A percentile compares a stretch with the other conserved stretches of the same genome.
Conservation (phyloP, 2,329 filamentous ascomycete species). For the Thelonectria olida region DNA sequence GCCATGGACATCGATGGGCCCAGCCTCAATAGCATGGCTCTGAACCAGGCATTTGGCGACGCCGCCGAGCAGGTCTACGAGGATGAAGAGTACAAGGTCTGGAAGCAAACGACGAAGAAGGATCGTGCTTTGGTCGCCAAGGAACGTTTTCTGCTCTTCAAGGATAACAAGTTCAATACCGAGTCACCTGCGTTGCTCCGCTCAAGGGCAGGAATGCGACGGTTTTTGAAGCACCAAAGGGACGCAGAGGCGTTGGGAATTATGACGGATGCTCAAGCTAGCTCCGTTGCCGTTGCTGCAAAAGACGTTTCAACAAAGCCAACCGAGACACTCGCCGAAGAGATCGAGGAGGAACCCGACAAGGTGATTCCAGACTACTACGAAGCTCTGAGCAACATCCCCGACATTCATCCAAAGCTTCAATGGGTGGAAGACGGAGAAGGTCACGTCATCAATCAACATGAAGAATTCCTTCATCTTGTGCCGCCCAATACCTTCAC, state of each 20-base stretch:
- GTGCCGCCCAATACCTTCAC: slow-evolving; percentile 80
- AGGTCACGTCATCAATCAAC: slow-evolving; percentile 87
- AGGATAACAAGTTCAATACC: slow-evolving; percentile 81
- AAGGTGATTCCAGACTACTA: slow-evolving; percentile 94
- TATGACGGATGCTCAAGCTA: slow-evolving; percentile 48
- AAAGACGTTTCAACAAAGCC: slow-evolving; percentile 58
- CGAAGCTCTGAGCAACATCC: slow-evolving; percentile 84
- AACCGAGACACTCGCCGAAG: slow-evolving; percentile 86
- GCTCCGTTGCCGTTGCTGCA: slow-evolving; percentile 50
- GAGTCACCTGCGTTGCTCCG: slow-evolving; percentile 90
- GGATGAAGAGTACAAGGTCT: slow-evolving; percentile 96
- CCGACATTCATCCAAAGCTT: slow-evolving; percentile 80
- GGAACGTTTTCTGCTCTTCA: slow-evolving; percentile 87
- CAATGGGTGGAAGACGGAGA: slow-evolving; percentile 91
- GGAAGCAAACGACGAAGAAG: slow-evolving; percentile 99
- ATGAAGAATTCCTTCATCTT: slow-evolving; percentile 83
- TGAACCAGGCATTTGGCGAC: slow-evolving; percentile 71
- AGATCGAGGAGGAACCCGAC: slow-evolving; percentile 91
- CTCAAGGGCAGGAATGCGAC: slow-evolving; percentile 87
- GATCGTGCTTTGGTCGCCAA: slow-evolving; percentile 88
- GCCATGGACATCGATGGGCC: slow-evolving; percentile 87
- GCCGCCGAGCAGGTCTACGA: slow-evolving; percentile 80
- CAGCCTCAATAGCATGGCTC: slow-evolving; percentile 71
- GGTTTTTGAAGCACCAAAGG: slow-evolving; percentile 83
- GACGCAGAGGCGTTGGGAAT: slow-evolving; percentile 66